phyloP scores from a whole-genome alignment of 192 early-diverging fungal species.

The Cladochytrium replicatum region DNA sequence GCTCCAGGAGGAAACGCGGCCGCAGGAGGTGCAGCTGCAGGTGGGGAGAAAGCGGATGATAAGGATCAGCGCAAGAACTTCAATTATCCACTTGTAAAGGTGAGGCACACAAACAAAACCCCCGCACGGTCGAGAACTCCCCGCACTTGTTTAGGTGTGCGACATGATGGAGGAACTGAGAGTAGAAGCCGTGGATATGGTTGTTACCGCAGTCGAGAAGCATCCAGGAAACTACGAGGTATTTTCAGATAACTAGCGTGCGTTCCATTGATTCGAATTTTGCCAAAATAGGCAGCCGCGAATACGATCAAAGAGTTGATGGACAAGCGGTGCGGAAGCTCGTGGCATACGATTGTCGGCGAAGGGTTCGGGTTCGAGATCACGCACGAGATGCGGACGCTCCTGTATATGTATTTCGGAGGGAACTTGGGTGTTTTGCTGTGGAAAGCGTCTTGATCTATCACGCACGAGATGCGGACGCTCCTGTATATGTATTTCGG shows the following conservation, averaged over 20 bases:
- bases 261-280: neutral
- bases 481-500: slow-evolving; percentile 56
- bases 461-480: slow-evolving; percentile 47
- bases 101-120: slow-evolving; percentile 2
- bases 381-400: slow-evolving; percentile 44
- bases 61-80: slow-evolving; percentile 42
- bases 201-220: slow-evolving; percentile 50
- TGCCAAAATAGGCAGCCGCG: slow-evolving; percentile 30
- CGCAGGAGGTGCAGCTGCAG: slow-evolving; percentile 9
- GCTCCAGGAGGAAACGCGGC: slow-evolving; percentile 5
- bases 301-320: slow-evolving; percentile 51
- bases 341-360: slow-evolving; percentile 54
- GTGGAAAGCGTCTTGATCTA: no score
- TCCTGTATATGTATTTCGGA: slow-evolving; percentile 55
- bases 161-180: slow-evolving; percentile 48
- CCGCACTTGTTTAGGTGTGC: slow-evolving; percentile 12
- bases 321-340: slow-evolving; percentile 50
- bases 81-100: slow-evolving; percentile 51
- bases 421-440: slow-evolving; percentile 33
- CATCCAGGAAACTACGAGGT: slow-evolving; percentile 53
- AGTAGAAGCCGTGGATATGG: slow-evolving; percentile 45
- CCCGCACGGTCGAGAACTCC: slow-evolving; percentile 1
- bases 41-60: slow-evolving; percentile 31
- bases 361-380: slow-evolving; percentile 57
- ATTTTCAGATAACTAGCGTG: neutral